Base-by-base conservation (phyloP, 495 filamentous ascomycete genomes). In the Apiosordaria backusii region DNA sequence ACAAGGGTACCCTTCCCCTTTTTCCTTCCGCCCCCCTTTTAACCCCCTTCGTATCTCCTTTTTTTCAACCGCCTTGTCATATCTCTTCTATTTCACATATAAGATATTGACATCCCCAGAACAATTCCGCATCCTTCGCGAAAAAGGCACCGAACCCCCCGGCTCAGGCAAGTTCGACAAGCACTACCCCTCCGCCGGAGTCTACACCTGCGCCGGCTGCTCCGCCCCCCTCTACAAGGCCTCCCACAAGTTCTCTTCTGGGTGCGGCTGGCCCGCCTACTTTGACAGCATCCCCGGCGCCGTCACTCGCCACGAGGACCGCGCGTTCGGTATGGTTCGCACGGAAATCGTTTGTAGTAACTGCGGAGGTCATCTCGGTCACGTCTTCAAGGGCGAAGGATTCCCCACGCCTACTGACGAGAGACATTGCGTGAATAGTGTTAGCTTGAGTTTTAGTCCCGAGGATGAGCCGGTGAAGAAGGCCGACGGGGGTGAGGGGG, bases 241-340 rank as follows among this genome's bases (percentile, higher is more conserved):
- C 10, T 83, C 80, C 64, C 92, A 95, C 78, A 99, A 99, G 74
- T 99, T 99, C 83, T 91, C 91, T 74, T 94, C 91, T 35, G 92
- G 92, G 27, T 99, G 95, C 78, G 95, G 95, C 60, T 99, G 95
- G 95, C 95, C 95, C 0, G 95, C 95, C 10, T 99, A 97, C 76
- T 99, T 92, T 67, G 95, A 99, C 76, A 91, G 87, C 59, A 86
- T 97, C 59, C 92, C 94, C 0, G 93, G 92, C 0, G 95, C 94
- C 0, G 92, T 99, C 50, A 90, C 82, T 27, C 80, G 93, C 63
- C 88, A 93, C 73, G 85, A 85, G 65, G 95, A 99, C 76, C 80
- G 76, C 61, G 80, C 86, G 0, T 85, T 90, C 63, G 95, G 95
- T 27, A 96, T 97, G 92, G 75, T 82, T 70, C 82, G 95, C 64